Evolutionary conservation across 495 filamentous ascomycete genomes (phyloP).

Genomic region (Xylaria palmicola): DNA sequence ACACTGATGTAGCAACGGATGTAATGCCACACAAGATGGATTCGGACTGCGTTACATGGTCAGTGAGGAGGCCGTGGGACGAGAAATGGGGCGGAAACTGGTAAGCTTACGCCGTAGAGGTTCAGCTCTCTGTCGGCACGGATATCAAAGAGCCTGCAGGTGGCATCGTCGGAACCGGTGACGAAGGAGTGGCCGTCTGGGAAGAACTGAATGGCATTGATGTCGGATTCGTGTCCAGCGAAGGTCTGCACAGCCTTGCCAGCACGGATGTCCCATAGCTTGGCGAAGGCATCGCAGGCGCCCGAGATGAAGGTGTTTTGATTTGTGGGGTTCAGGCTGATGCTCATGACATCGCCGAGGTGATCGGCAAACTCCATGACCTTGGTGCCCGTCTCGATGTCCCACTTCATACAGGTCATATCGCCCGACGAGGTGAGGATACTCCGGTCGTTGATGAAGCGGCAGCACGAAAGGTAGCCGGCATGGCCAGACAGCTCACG

Average conservation of each 20-base stretch:
- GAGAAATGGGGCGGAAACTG: background rate
- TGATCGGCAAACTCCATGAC: constrained; percentile 98
- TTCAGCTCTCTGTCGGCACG: constrained; percentile 95
- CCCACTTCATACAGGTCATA: constrained; percentile 99
- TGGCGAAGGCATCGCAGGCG: constrained; percentile 97
- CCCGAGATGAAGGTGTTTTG: constrained; percentile 98
- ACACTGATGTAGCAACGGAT: constrained; percentile 96
- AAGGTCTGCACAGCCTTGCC: constrained; percentile 99
- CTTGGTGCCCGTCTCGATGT: constrained; percentile 96
- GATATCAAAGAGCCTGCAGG: constrained; percentile 96
- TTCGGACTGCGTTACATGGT: constrained; percentile 67
- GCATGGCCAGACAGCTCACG: constrained; percentile 96
- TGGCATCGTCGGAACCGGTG: constrained; percentile 96
- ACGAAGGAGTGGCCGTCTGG: constrained; percentile 98
- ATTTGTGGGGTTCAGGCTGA: constrained; percentile 99
- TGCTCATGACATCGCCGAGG: constrained; percentile 98
- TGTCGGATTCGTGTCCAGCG: constrained; percentile 96
- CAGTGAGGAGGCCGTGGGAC: constrained; percentile 16
- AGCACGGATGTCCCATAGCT: constrained; percentile 97
- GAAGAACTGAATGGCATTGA: constrained; percentile 99
- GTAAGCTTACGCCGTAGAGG: constrained; percentile 78
- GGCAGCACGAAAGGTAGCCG: constrained; percentile 96
- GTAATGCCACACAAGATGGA: constrained; percentile 98
- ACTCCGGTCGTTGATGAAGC: constrained; percentile 97
- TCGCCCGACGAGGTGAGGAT: constrained; percentile 98